Evolutionary conservation across 164 flowering plant species (phyloP).

Genomic region (Vitis vinifera): ASM3070453v1 NC_081810.1:2497501-2498000

Average conservation of each 20-base stretch:
- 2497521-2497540: constrained; percentile 5
- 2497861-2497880: not conserved
- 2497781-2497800: constrained; percentile 60
- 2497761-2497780: constrained; percentile 91
- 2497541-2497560: not conserved
- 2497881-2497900: not conserved
- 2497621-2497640: constrained; percentile 90
- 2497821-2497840: not conserved
- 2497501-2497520: not conserved
- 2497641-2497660: constrained; percentile 93
- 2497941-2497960: too few relatives aligned
- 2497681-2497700: constrained; percentile 94
- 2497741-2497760: constrained; percentile 90
- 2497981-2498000: too few relatives aligned
- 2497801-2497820: constrained; percentile 43
- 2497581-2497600: constrained; percentile 90
- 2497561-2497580: constrained; percentile 96
- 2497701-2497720: constrained; percentile 71
- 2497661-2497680: constrained; percentile 96
- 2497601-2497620: constrained; percentile 81
- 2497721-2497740: constrained; percentile 89
- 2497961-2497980: too few relatives aligned
- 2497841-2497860: not conserved
- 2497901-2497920: too few relatives aligned
- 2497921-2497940: too few relatives aligned